Evolutionary conservation across 2,329 filamentous ascomycete species (phyloP), one percentile per base, ranked within the genome.

Genomic region (Fusarium incarnatum): DNA sequence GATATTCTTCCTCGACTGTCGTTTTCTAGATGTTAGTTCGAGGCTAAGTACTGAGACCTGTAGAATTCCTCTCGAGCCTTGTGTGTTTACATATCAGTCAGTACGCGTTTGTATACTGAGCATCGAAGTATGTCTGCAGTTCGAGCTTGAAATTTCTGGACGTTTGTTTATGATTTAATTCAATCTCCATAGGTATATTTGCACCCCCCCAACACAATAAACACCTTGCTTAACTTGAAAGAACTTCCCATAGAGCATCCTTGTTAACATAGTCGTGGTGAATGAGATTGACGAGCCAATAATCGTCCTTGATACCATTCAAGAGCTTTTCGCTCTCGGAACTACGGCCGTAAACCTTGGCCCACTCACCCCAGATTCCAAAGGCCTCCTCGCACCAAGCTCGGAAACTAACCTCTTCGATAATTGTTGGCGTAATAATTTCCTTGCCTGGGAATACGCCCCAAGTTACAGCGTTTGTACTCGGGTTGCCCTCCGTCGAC

Each of bases 371-470:
- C 92, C 95, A 98, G 76, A 98, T 97, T 32, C 91, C 92, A 82
- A 96, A 99, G 2, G 96, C 95, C 84, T 99, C 96, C 77, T 98
- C 96, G 60, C 90, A 88, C 96, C 96, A 99, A 10, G 94, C 94
- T 67, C 90, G 87, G 85, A 98, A 98, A 78, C 92, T 96, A 54
- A 97, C 93, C 73, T 94, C 93, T 79, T 98, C 95, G 75, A 98
- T 97, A 77, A 98, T 98, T 3, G 95, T 98, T 5, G 95, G 95
- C 23, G 94, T 97, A 61, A 97, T 88, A 77, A 98, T 98, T 80
- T 98, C 95, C 82, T 98, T 98, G 44, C 94, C 94, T 0, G 93
- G 92, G 81, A 98, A 98, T 1, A 94, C 93, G 54, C 95, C 95
- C 95, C 95, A 98, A 0, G 96, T 99, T 3, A 99, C 96, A 0